Percentiles rank a stretch among this genome's conserved stretches.
These are phyloP conservation scores for Arthrobotrys pseudoclavata DNA, from an alignment of 2,329 filamentous ascomycete genomes.

Conservation along the genomic window DNA sequence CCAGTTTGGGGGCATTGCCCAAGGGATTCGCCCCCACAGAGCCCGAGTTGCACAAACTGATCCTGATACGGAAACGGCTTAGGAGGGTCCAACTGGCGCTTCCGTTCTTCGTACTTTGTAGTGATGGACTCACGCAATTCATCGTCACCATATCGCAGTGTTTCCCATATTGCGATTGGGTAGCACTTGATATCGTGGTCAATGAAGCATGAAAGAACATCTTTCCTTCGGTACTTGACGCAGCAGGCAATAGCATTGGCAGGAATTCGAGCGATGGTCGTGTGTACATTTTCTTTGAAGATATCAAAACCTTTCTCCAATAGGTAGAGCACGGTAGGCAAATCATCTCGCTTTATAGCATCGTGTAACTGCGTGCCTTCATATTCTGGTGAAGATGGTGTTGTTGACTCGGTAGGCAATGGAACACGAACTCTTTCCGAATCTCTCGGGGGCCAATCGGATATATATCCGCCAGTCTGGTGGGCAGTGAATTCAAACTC, in stretches of 20 bases:
- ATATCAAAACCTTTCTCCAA: slow-evolving; percentile 5
- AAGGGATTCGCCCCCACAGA: background rate
- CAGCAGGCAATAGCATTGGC: slow-evolving; percentile 1
- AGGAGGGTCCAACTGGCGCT: background rate
- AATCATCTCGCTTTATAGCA: background rate
- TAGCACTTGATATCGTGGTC: slow-evolving; percentile 12
- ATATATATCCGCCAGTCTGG: background rate
- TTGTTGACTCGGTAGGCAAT: background rate
- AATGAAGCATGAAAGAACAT: slow-evolving; percentile 18
- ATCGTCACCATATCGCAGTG: slow-evolving; percentile 2
- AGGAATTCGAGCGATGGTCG: background rate
- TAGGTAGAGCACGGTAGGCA: background rate
- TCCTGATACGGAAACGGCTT: background rate
- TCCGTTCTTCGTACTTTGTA: background rate
- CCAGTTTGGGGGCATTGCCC: background rate
- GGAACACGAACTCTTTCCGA: background rate
- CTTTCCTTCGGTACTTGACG: slow-evolving; percentile 15
- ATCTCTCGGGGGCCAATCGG: background rate
- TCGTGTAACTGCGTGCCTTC: background rate
- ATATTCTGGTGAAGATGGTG: background rate
- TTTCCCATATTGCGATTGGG: slow-evolving; percentile 18
- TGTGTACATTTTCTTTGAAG: slow-evolving; percentile 5
- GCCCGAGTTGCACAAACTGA: background rate
- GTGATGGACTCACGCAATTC: slow-evolving; percentile 13
- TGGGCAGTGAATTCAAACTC: background rate